Conservation (phyloP, 352 stramenopile species). For the Globisporangium sylvaticum region DNA sequence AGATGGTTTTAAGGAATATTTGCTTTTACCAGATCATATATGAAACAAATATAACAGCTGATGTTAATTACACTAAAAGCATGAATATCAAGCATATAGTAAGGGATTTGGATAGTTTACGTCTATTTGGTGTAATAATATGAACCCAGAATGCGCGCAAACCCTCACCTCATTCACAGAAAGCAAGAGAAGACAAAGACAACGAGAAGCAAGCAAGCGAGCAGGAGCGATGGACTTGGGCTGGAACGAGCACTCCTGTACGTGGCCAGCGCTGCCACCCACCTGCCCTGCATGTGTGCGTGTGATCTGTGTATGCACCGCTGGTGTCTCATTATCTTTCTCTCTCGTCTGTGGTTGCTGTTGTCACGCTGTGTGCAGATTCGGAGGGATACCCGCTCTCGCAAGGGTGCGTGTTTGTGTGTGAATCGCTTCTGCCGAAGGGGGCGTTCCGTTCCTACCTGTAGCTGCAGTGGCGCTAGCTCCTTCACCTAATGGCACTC, state of each 20-base stretch:
- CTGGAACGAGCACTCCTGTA: conserved; percentile 79
- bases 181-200: neutral
- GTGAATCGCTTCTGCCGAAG: neutral
- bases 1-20: too few species aligned
- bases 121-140: neutral
- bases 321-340: neutral
- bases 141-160: neutral
- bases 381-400: conserved; percentile 33
- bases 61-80: neutral
- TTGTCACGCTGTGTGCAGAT: conserved; percentile 15
- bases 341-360: neutral
- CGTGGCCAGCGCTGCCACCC: conserved; percentile 18
- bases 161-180: neutral
- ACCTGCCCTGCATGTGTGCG: neutral
- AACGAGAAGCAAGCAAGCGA: neutral
- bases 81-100: neutral
- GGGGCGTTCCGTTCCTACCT: too few species aligned
- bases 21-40: neutral
- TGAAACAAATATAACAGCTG: neutral
- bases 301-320: neutral
- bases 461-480: too few species aligned
- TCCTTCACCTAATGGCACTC: too few species aligned
- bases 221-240: conserved; percentile 42
- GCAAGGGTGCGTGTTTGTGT: conserved; percentile 20
- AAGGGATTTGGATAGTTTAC: neutral